Evolutionary conservation across 2,329 filamentous ascomycete species (phyloP).

Genomic region (Ophiognomonia clavigignenti-juglandacearum): DNA sequence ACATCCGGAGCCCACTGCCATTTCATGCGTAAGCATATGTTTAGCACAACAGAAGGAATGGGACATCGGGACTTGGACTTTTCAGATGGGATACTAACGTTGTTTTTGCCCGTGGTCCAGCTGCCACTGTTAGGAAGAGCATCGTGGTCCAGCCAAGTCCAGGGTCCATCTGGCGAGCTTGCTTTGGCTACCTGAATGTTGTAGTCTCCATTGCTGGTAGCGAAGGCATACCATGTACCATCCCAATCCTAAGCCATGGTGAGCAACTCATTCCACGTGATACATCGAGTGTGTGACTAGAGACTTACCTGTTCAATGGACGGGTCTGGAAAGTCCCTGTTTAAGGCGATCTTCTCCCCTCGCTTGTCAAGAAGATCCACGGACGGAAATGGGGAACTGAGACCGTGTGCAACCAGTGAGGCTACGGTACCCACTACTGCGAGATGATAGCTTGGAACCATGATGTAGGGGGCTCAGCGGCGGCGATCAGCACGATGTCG

Average conservation of each 20-base stretch:
- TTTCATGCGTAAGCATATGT: too few species aligned
- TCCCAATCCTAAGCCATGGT: constrained; percentile 28
- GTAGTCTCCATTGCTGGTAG: constrained; percentile 35
- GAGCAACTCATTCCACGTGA: neutral
- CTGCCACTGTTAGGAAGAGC: constrained; percentile 44
- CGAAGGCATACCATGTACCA: constrained; percentile 53
- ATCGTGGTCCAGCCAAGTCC: constrained; percentile 42
- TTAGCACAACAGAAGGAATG: too few species aligned
- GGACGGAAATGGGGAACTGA: constrained; percentile 2
- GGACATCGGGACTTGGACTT: too few species aligned
- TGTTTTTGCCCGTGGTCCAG: constrained; percentile 50
- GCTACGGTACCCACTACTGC: constrained; percentile 7
- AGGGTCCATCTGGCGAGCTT: constrained; percentile 40
- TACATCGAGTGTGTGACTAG: too few species aligned
- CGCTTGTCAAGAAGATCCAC: constrained; percentile 4
- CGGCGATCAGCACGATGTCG: neutral
- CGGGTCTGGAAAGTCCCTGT: constrained; percentile 49
- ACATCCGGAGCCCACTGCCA: constrained; percentile 56
- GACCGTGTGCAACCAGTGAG: constrained; percentile 2
- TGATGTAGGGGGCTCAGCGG: neutral
- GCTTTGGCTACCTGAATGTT: constrained; percentile 52
- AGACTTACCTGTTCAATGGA: constrained; percentile 38
- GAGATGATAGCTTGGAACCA: constrained; percentile 1
- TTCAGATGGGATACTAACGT: constrained; percentile 18
- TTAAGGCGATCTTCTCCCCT: constrained; percentile 8